A percentile compares a stretch with the other conserved stretches of the same genome.
Evolutionary conservation across 2,329 filamentous ascomycete genomes (phyloP).

Genomic region (Pseudopithomyces chartarum): DNA sequence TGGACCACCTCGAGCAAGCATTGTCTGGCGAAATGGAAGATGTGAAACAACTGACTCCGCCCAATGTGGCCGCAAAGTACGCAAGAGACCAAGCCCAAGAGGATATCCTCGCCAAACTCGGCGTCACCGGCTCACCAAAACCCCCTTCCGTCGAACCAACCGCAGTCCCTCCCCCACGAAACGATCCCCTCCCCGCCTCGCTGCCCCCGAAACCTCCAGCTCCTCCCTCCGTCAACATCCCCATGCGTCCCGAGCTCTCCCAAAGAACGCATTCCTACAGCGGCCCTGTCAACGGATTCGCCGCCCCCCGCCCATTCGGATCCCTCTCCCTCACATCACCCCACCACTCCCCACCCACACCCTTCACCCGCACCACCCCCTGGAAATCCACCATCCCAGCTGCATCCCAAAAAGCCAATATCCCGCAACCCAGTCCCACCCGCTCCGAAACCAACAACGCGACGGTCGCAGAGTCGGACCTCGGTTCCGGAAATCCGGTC

Average conservation of each 20-base stretch:
- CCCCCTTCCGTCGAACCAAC: slow-evolving; percentile 32
- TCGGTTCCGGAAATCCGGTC: slow-evolving; percentile 31
- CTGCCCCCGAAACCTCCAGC: slow-evolving; percentile 25
- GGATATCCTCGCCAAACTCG: slow-evolving; percentile 41
- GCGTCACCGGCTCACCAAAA: slow-evolving; percentile 45
- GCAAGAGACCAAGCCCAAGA: slow-evolving; percentile 36
- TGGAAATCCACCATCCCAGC: no score
- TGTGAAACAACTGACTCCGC: slow-evolving; percentile 12
- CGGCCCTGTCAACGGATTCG: slow-evolving; percentile 20
- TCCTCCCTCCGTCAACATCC: slow-evolving; percentile 11
- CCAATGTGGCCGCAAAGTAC: slow-evolving; percentile 5
- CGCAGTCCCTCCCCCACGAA: slow-evolving; percentile 15
- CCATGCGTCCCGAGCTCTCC: slow-evolving; percentile 15
- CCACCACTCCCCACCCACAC: slow-evolving; percentile 28
- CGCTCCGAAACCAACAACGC: slow-evolving; percentile 41
- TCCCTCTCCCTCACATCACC: slow-evolving; percentile 26
- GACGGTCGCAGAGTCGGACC: slow-evolving; percentile 42
- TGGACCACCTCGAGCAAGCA: slow-evolving; percentile 48
- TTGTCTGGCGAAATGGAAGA: slow-evolving; percentile 30
- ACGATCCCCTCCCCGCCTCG: slow-evolving; percentile 17
- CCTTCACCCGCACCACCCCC: slow-evolving; percentile 21
- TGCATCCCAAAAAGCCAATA: no score
- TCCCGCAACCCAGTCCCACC: slow-evolving; percentile 36
- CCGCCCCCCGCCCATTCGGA: slow-evolving; percentile 29
- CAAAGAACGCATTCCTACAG: slow-evolving; percentile 30